Percentiles rank a stretch among this genome's conserved stretches.
These are phyloP conservation scores for Discostella pseudostelligera DNA, from an alignment of 108 stramenopile species.

Conservation along the genomic window DNA sequence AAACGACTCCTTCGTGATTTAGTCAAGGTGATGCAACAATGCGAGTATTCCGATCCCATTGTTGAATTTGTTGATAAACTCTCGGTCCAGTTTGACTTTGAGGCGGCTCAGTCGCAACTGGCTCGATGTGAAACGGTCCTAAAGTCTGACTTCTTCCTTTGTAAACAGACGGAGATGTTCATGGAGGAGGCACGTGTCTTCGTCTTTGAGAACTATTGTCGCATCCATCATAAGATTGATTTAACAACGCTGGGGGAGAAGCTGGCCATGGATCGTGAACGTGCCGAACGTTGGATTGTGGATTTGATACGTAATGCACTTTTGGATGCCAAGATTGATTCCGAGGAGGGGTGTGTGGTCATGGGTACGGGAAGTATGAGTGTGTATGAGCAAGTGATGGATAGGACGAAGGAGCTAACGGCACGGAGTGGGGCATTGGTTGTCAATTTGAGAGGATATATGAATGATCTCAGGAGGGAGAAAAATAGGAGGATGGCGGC, in stretches of 20 bases:
- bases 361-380: slow-evolving; percentile 85
- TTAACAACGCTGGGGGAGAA: slow-evolving; percentile 90
- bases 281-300: slow-evolving; percentile 98
- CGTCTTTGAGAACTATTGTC: slow-evolving; percentile 99
- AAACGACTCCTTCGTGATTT: slow-evolving; percentile 82
- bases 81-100: slow-evolving; percentile 98
- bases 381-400: slow-evolving; percentile 93
- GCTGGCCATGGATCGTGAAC: slow-evolving; percentile 90
- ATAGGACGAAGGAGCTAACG: slow-evolving; percentile 94
- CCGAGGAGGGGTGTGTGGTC: slow-evolving; percentile 90
- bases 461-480: slow-evolving; percentile 69
- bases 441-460: slow-evolving; percentile 59
- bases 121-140: slow-evolving; percentile 86
- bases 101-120: slow-evolving; percentile 91
- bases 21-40: slow-evolving; percentile 90
- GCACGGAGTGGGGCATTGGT: slow-evolving; percentile 74
- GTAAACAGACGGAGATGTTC: slow-evolving; percentile 90
- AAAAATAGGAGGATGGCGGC: slow-evolving; percentile 53
- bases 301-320: slow-evolving; percentile 94
- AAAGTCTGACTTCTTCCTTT: slow-evolving; percentile 95
- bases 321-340: slow-evolving; percentile 97
- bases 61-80: slow-evolving; percentile 96
- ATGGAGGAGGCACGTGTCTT: slow-evolving; percentile 98
- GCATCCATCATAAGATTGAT: slow-evolving; percentile 99
- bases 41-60: slow-evolving; percentile 95